Evolutionary conservation across 139 green algal genomes (phyloP).

Genomic region (Dunaliella sp.): DNA sequence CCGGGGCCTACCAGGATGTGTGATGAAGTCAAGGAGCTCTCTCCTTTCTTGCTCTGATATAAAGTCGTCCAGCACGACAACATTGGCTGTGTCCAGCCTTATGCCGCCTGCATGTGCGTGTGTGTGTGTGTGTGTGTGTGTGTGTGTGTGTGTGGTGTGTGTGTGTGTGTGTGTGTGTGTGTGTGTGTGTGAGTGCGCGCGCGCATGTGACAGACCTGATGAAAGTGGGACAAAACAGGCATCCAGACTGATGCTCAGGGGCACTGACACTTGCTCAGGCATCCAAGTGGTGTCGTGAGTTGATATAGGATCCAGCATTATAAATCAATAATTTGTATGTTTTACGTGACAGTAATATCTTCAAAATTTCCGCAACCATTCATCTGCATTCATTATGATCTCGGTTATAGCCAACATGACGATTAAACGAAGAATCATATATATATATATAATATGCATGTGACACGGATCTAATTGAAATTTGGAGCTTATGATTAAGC

Average conservation of each 20-base stretch:
- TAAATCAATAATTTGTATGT: too few species aligned
- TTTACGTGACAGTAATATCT: too few species aligned
- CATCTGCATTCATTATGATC: too few species aligned
- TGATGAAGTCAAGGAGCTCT: conserved; percentile 44
- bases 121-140: not conserved
- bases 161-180: not conserved
- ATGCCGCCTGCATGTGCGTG: not conserved
- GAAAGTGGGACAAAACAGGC: conserved; percentile 64
- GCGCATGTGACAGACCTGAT: not conserved
- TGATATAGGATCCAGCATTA: not conserved
- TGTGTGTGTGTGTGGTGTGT: not conserved
- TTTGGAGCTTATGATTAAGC: too few species aligned
- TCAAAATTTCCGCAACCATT: too few species aligned
- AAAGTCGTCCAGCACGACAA: conserved; percentile 67
- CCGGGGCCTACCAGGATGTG: conserved; percentile 39
- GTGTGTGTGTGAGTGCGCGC: not conserved
- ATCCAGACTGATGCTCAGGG: conserved; percentile 63
- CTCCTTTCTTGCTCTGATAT: conserved; percentile 41
- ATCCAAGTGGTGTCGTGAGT: not conserved
- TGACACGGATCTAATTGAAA: too few species aligned
- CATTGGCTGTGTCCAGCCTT: conserved; percentile 11
- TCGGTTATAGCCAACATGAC: too few species aligned
- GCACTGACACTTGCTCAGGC: conserved; percentile 5
- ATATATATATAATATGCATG: too few species aligned
- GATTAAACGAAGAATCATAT: too few species aligned